Conservation (phyloP, 768 basidiomycete genomes). For the Mycena vitilis region DNA sequence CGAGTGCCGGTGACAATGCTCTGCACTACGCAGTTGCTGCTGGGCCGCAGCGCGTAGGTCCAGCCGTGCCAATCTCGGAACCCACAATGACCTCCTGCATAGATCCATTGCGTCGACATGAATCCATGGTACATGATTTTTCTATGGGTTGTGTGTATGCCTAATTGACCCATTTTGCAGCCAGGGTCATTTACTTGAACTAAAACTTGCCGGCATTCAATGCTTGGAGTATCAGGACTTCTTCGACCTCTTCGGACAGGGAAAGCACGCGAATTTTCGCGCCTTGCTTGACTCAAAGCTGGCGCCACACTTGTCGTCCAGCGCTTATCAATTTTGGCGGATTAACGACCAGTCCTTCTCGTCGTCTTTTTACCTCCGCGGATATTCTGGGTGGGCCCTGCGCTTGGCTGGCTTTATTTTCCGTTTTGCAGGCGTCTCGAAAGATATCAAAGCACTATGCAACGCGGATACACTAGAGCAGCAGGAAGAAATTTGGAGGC, state of each 20-base stretch:
- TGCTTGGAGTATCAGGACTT: slow-evolving; percentile 69
- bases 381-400: slow-evolving; percentile 77
- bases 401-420: slow-evolving; percentile 71
- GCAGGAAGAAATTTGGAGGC: slow-evolving; percentile 72
- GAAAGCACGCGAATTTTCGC: slow-evolving; percentile 70
- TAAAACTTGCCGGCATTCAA: slow-evolving; percentile 78
- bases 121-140: slow-evolving; percentile 41
- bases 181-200: slow-evolving; percentile 82
- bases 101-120: slow-evolving; percentile 57
- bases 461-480: slow-evolving; percentile 62
- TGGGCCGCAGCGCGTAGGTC: slow-evolving; percentile 60
- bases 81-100: not conserved
- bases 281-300: slow-evolving; percentile 68
- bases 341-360: slow-evolving; percentile 63
- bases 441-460: slow-evolving; percentile 68
- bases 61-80: not conserved
- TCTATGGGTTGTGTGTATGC: not conserved
- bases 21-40: slow-evolving; percentile 82
- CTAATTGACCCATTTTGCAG: slow-evolving; percentile 41
- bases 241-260: slow-evolving; percentile 75
- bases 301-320: slow-evolving; percentile 75
- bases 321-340: slow-evolving; percentile 84
- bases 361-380: slow-evolving; percentile 74
- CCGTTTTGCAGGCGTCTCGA: slow-evolving; percentile 65
- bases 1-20: slow-evolving; percentile 84